Base-by-base conservation (phyloP, 768 basidiomycete genomes). In the Multifurca ochricompacta region DNA sequence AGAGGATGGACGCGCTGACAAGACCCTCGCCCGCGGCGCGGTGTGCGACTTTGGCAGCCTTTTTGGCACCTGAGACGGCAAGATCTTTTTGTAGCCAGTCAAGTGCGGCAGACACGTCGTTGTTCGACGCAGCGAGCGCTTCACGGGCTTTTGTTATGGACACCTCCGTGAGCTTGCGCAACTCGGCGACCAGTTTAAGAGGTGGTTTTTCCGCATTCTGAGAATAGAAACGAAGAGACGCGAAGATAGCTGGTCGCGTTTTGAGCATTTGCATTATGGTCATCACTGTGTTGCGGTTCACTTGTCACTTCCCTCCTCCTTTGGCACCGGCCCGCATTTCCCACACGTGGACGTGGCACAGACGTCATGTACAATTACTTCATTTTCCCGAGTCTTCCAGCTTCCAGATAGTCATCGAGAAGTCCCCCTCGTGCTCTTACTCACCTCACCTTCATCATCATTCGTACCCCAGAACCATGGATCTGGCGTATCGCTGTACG, bases 141-240 rank as follows among this genome's bases (percentile, higher is more conserved):
- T 94, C 88, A 34, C 86, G 81, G 28, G 94, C 95, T 72, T 92
- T 91, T 41, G 78, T 74, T 60, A 97, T 82, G 7, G 93, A 89
- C 45, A 92, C 87, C 44, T 83, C 81, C 41, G 78, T 86, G 62
- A 77, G 75, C 68, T 87, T 89, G 59, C 95, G 82, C 37, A 98
- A 79, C 67, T 91, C 82, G 1, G 88, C 87, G 59, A 98, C 83
- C 51, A 94, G 82, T 51, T 84, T 81, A 30, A 91, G 66, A 11
- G 87, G 77, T 0, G 84, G 74, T 65, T 85, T 90, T 50, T 70
- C 62, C 3, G 70, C 37, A 21, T 68, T 52, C 4, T 82, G 77
- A 14, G 85, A 83, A 67, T 85, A 87, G 56, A 65, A 62, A 36
- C 74, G 69, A 51, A 69, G 54, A 46, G 67, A 39, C 16, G 32